A percentile compares a stretch with the other conserved stretches of the same genome.
These are phyloP conservation scores for Acanthamoeba royreba DNA, from an alignment of 208 protist species.

Conservation along the genomic window DNA sequence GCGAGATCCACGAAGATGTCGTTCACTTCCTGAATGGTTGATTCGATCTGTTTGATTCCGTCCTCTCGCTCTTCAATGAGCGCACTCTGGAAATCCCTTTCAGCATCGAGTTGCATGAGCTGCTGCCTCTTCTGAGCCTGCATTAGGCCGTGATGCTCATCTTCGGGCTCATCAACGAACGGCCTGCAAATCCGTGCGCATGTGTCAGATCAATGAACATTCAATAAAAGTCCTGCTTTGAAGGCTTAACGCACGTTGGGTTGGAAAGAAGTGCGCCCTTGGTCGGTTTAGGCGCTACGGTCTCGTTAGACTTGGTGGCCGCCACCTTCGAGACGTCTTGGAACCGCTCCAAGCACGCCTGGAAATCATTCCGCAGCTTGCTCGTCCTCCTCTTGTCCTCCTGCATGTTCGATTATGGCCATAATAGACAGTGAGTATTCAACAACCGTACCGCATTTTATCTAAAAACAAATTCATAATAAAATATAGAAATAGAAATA, in stretches of 20 bases:
- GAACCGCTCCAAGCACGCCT: neutral
- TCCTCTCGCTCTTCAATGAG: neutral
- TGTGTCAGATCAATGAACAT: too few relatives aligned
- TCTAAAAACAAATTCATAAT: too few relatives aligned
- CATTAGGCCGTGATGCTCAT: neutral
- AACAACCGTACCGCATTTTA: too few relatives aligned
- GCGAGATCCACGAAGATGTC: constrained; percentile 14
- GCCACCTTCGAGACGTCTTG: neutral
- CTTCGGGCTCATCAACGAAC: neutral
- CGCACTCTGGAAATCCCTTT: constrained; percentile 1
- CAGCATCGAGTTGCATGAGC: neutral
- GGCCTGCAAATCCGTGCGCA: too few relatives aligned
- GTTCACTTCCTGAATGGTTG: constrained; percentile 21
- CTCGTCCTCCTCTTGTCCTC: neutral
- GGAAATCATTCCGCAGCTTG: constrained; percentile 7
- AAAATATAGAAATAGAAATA: too few relatives aligned
- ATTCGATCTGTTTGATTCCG: neutral
- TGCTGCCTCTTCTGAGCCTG: neutral
- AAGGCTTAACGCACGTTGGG: neutral
- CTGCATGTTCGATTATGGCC: neutral
- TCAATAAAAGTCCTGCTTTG: too few relatives aligned
- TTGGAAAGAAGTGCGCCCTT: neutral
- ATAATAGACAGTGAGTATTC: too few relatives aligned
- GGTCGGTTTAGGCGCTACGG: neutral
- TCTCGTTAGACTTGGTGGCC: neutral